These are phyloP conservation scores for Histomonas meleagridis DNA, from an alignment of 208 protist genomes.

Conservation along the genomic window DNA sequence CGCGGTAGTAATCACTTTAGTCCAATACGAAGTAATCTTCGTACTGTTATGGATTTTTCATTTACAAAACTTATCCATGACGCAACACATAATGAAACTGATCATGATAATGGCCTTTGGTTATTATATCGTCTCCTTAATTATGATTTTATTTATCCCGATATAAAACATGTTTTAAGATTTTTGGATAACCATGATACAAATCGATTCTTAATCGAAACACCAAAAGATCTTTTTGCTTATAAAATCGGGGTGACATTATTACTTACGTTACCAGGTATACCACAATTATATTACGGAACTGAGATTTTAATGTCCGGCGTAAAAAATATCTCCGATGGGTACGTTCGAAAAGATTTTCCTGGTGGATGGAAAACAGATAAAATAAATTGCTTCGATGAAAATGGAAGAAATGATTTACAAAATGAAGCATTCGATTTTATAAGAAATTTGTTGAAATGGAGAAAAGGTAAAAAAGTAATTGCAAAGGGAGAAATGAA, in stretches of 20 bases:
- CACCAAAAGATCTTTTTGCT: not conserved
- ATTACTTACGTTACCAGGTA: not conserved
- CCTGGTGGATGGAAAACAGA: not conserved
- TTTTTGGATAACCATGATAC: not conserved
- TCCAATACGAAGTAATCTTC: not conserved
- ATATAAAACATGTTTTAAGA: not conserved
- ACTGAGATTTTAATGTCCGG: not conserved
- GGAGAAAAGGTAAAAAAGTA: not conserved
- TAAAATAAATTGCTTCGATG: not conserved
- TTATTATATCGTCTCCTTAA: not conserved
- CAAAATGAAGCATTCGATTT: not conserved
- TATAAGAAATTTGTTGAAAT: not conserved
- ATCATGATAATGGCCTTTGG: not conserved
- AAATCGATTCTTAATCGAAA: not conserved
- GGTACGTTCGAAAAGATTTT: not conserved
- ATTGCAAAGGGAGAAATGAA: not conserved
- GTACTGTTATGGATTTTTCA: not conserved
- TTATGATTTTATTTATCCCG: not conserved
- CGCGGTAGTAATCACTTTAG: not conserved
- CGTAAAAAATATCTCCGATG: not conserved
- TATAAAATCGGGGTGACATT: not conserved
- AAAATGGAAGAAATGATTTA: not conserved
- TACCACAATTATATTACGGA: not conserved
- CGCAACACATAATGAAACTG: not conserved
- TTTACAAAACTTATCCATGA: not conserved